Conservation (phyloP, 2,329 filamentous ascomycete genomes). For the Chalaropsis thielavioides region DNA sequence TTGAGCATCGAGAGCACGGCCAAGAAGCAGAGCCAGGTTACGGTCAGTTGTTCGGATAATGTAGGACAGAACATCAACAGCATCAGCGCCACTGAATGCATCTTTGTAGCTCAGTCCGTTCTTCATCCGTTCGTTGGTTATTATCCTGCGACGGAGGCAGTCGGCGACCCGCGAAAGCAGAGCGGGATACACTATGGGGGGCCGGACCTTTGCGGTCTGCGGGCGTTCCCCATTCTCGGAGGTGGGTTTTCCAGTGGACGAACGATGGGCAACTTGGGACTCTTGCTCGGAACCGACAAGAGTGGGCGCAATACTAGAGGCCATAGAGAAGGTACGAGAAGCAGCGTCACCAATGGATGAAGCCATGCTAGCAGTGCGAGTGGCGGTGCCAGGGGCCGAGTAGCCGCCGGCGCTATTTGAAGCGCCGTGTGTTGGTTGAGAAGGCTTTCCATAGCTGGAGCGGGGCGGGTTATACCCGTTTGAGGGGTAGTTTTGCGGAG, state of each 20-base stretch:
- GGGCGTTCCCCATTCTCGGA: constrained; percentile 37
- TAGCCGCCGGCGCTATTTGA: constrained; percentile 27
- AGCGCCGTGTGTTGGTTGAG: constrained; percentile 21
- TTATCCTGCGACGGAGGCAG: constrained; percentile 79
- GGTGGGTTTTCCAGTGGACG: constrained; percentile 44
- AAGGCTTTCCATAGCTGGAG: constrained; percentile 25
- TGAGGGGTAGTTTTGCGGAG: constrained; percentile 11
- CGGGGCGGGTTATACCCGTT: constrained; percentile 19
- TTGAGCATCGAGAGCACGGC: constrained; percentile 85
- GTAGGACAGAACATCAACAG: constrained; percentile 86
- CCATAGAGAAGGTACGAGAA: constrained; percentile 76
- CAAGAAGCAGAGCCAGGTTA: constrained; percentile 80
- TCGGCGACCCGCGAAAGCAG: constrained; percentile 85
- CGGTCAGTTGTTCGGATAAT: constrained; percentile 96
- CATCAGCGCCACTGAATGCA: constrained; percentile 88
- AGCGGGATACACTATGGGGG: constrained; percentile 86
- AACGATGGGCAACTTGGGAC: constrained; percentile 39
- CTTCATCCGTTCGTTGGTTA: constrained; percentile 77
- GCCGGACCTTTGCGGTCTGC: constrained; percentile 47
- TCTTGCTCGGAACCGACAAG: constrained; percentile 47
- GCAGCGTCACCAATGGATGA: constrained; percentile 37
- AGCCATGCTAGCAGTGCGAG: constrained; percentile 46
- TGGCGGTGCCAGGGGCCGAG: constrained; percentile 38
- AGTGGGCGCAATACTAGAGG: constrained; percentile 63
- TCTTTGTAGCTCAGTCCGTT: constrained; percentile 96